A percentile compares a stretch with the other conserved stretches of the same genome.
Evolutionary conservation across 202 grass and related monocot genomes (phyloP).

Genomic region (Setaria italica): DNA sequence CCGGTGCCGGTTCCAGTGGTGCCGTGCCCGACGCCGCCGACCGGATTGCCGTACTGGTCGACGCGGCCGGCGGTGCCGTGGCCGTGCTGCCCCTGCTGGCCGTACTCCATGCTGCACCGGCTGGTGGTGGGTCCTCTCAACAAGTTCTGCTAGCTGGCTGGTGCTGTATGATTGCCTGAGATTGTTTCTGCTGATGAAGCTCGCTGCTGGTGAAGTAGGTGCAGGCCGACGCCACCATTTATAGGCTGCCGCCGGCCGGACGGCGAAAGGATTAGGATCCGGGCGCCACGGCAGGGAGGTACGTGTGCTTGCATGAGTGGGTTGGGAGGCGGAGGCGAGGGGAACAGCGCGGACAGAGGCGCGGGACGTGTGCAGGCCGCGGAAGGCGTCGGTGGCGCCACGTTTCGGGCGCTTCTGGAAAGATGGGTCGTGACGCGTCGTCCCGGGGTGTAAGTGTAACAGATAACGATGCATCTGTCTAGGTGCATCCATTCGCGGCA

Average conservation of each 20-base stretch:
- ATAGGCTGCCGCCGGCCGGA: neutral
- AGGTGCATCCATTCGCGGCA: neutral
- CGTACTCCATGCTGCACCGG: slow-evolving; percentile 33
- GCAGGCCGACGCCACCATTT: neutral
- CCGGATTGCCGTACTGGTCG: slow-evolving; percentile 71
- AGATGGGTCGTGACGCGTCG: neutral
- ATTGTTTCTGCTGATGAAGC: neutral
- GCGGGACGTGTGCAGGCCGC: slow-evolving; percentile 22
- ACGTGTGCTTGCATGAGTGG: slow-evolving; percentile 41
- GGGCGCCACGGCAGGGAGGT: slow-evolving; percentile 20
- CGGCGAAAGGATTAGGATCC: neutral
- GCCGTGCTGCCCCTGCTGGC: slow-evolving; percentile 51
- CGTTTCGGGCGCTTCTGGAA: slow-evolving; percentile 38
- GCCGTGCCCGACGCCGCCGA: slow-evolving; percentile 34
- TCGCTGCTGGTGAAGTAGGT: neutral
- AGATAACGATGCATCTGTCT: neutral
- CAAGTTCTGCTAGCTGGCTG: neutral
- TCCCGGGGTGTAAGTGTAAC: neutral
- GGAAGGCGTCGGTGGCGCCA: slow-evolving; percentile 5
- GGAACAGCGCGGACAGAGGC: neutral
- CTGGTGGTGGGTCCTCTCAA: neutral
- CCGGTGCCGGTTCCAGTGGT: slow-evolving; percentile 2
- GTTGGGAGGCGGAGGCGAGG: neutral
- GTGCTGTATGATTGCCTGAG: too few species aligned
- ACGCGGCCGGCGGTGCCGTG: slow-evolving; percentile 41